Conservation (phyloP, 2,329 filamentous ascomycete species). For the Sclerotinia subarctica region DNA sequence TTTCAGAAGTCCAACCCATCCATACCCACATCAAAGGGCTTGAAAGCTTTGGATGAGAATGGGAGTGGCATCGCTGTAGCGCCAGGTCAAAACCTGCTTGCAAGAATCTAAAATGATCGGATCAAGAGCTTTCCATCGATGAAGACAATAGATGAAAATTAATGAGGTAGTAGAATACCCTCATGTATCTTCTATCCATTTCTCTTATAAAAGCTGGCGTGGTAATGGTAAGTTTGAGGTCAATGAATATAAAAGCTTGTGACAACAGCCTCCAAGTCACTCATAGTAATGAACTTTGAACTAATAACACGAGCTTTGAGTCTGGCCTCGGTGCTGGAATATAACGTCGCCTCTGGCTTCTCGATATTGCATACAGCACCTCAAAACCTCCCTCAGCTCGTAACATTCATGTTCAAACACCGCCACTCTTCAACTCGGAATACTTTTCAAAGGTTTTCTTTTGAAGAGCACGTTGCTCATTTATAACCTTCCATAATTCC, state of each 20-base stretch:
- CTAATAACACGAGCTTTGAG: background rate
- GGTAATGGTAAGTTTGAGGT: background rate
- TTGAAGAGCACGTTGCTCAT: constrained; percentile 45
- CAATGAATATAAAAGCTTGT: constrained; percentile 2
- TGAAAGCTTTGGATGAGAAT: background rate
- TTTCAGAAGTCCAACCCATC: background rate
- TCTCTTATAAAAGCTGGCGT: background rate
- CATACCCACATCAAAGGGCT: background rate
- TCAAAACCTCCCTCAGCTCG: too few relatives aligned
- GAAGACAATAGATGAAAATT: background rate
- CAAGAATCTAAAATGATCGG: background rate
- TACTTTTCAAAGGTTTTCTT: constrained; percentile 41
- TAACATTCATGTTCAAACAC: constrained; percentile 21
- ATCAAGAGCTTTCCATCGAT: background rate
- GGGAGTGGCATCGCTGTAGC: too few relatives aligned
- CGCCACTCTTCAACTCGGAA: constrained; percentile 32
- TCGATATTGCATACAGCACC: too few relatives aligned
- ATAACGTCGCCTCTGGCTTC: too few relatives aligned
- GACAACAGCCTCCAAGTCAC: background rate
- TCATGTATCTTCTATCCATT: background rate
- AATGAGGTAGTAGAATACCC: background rate
- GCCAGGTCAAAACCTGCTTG: background rate
- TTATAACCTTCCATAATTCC: constrained; percentile 46
- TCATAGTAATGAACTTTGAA: constrained; percentile 6
- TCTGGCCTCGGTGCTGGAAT: too few relatives aligned